Percentiles rank a stretch among this genome's conserved stretches.
phyloP scores from a whole-genome alignment of 1,284 basidiomycete species.

The Moniliella sp. region DNA sequence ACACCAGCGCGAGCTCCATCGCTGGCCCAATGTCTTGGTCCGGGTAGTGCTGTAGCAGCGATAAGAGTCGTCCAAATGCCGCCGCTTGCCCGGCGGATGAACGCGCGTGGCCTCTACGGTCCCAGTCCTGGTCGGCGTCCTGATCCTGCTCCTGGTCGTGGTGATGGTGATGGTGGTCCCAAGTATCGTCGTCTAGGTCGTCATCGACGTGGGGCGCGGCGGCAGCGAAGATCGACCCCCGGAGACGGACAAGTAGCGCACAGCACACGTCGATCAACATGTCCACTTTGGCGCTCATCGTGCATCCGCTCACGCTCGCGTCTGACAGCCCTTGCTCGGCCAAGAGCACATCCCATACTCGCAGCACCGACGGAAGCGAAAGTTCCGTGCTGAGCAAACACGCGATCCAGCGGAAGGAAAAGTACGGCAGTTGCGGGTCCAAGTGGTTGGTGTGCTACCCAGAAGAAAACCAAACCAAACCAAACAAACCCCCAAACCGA shows the following conservation, averaged over 20 bases:
- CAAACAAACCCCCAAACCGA: too few species aligned
- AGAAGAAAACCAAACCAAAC: too few species aligned
- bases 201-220: conserved; percentile 1
- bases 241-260: conserved; percentile 16
- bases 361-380: conserved; percentile 14
- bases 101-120: too few species aligned
- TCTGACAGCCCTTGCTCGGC: conserved; percentile 10
- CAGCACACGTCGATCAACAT: conserved; percentile 27
- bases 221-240: conserved; percentile 2
- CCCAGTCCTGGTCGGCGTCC: conserved; percentile 2
- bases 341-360: conserved; percentile 26
- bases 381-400: conserved; percentile 25
- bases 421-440: conserved; percentile 25
- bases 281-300: conserved; percentile 15
- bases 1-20: conserved; percentile 13
- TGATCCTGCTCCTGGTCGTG: background rate
- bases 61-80: conserved; percentile 5
- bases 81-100: background rate
- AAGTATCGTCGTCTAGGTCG: conserved; percentile 1
- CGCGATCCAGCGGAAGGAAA: conserved; percentile 27
- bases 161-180: too few species aligned
- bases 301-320: conserved; percentile 1
- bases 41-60: conserved; percentile 17
- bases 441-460: conserved; percentile 6
- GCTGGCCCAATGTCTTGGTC: conserved; percentile 19